phyloP scores from a whole-genome alignment of 352 stramenopile genomes.

The Phytophthora pini region DNA sequence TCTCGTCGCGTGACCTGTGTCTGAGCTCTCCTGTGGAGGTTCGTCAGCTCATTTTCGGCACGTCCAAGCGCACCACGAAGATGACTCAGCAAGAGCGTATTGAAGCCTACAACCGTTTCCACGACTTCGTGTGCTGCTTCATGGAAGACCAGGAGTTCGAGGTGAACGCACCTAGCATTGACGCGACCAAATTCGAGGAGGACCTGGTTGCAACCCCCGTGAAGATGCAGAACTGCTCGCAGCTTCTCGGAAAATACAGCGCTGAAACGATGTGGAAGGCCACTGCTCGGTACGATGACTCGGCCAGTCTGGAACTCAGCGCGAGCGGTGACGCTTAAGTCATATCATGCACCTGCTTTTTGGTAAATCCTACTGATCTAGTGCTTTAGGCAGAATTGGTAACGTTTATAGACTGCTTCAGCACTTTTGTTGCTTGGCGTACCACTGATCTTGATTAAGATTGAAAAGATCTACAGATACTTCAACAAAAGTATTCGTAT shows the following conservation, averaged over 20 bases:
- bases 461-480: too few species aligned
- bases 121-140: slow-evolving; percentile 10
- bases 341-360: not conserved
- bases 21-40: slow-evolving; percentile 18
- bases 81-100: slow-evolving; percentile 17
- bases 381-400: not conserved
- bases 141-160: slow-evolving; percentile 22
- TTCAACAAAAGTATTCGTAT: too few species aligned
- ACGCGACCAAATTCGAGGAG: slow-evolving; percentile 9
- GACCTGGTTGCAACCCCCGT: slow-evolving; percentile 18
- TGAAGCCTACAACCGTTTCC: slow-evolving; percentile 24
- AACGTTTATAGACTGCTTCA: slow-evolving; percentile 2
- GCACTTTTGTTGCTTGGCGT: too few species aligned
- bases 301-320: not conserved
- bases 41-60: slow-evolving; percentile 20
- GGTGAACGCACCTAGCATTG: slow-evolving; percentile 18
- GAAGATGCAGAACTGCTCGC: slow-evolving; percentile 23
- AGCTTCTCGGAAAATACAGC: slow-evolving; percentile 21
- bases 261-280: slow-evolving; percentile 15
- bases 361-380: not conserved
- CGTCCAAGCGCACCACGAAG: slow-evolving; percentile 15
- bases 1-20: slow-evolving; percentile 20
- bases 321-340: not conserved
- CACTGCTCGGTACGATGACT: not conserved
- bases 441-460: too few species aligned